phyloP scores from a whole-genome alignment of 352 stramenopile genomes.

The Phytophthora hybrid region DNA sequence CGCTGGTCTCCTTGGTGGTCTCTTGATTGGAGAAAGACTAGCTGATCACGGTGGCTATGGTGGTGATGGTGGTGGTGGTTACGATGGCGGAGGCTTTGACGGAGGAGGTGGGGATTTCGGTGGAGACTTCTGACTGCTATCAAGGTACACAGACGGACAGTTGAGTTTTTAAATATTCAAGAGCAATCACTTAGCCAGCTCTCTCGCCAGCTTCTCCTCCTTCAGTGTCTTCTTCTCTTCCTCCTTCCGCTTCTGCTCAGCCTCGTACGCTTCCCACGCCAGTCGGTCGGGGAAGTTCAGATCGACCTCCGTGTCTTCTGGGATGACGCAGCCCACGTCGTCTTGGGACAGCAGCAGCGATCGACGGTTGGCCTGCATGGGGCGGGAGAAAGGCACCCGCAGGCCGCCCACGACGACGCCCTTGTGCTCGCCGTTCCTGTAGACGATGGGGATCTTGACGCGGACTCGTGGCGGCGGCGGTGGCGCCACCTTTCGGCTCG shows the following conservation, averaged over 20 bases:
- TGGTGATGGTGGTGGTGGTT: conserved; percentile 20
- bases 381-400: conserved; percentile 40
- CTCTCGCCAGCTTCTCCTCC: conserved; percentile 31
- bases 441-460: conserved; percentile 46
- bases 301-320: conserved; percentile 26
- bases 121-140: conserved; percentile 53
- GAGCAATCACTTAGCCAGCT: conserved; percentile 31
- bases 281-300: conserved; percentile 37
- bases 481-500: conserved; percentile 32
- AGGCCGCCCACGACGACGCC: conserved; percentile 38
- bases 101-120: conserved; percentile 45
- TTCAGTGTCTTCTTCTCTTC: conserved; percentile 29
- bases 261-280: conserved; percentile 11
- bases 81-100: conserved; percentile 34
- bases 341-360: conserved; percentile 25
- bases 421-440: conserved; percentile 40
- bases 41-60: conserved; percentile 35
- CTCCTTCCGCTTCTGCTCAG: conserved; percentile 11
- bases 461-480: conserved; percentile 20
- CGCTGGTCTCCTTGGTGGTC: conserved; percentile 55
- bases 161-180: conserved; percentile 24
- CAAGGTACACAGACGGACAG: not conserved
- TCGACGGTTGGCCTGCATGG: conserved; percentile 42
- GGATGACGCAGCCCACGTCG: conserved; percentile 26
- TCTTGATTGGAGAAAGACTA: conserved; percentile 49